Evolutionary conservation across 805 yeast genomes (phyloP), one percentile per base, ranked within the genome.

Genomic region (Hanseniaspora mollemarum): DNA sequence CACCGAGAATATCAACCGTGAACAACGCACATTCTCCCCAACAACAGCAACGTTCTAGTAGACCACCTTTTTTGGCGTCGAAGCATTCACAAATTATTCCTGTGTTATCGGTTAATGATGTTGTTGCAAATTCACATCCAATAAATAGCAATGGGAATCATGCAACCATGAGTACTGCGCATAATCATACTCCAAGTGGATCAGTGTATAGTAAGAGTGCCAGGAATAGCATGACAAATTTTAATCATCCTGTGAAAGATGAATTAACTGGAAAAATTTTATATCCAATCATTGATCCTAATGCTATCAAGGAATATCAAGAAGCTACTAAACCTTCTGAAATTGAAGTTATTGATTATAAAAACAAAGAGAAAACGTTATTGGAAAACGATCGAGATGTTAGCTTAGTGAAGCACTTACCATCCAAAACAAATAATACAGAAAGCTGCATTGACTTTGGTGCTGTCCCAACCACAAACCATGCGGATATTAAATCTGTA

Each of bases 61-160:
- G 57, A 32, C 58, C 62, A 12, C 69, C 69, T 16, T 65, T 64
- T 51, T 61, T 62, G 36, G 59, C 69, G 5, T 60, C 60, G 2
- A 65, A 65, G 45, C 69, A 65, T 50, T 60, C 69, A 3, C 65
- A 62, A 41, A 64, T 65, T 18, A 46, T 65, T 36, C 67, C 69
- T 10, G 48, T 61, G 39, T 59, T 32, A n/a, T 42, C 52, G 18
- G 52, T 43, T 2, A 43, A 42, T 24, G 52, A 49, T 33, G 15
- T 43, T 16, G 13, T 22, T 3, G 19, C 43, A 8, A 32, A 28
- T n/a, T 7, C 43, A 13, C 38, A 38, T 28, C 36, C 35, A 37
- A 25, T 26, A 21, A 39, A 43, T 39, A 28, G 37, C 15, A 21
- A 37, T 13, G 6, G 25, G 22, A 36, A 38, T 45, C 19, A 45